Evolutionary conservation across 1,139 yeast genomes (phyloP).

Genomic region (Candida sojae): DNA sequence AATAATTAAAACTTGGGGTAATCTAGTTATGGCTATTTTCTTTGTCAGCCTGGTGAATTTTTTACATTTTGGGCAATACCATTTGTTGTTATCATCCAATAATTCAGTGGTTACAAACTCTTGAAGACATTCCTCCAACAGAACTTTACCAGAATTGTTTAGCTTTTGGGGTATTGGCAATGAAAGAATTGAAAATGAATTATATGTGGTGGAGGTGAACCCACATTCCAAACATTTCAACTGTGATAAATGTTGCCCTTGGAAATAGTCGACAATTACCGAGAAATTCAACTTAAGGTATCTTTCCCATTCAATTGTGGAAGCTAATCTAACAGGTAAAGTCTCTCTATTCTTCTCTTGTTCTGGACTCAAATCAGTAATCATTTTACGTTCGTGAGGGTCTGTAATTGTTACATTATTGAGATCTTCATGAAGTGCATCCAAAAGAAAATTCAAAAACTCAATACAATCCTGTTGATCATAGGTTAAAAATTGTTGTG

Average conservation of each 20-base stretch:
- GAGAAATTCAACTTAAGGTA: constrained; percentile 84
- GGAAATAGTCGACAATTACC: constrained; percentile 80
- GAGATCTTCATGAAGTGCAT: constrained; percentile 86
- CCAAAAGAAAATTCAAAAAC: constrained; percentile 79
- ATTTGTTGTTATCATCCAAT: constrained; percentile 79
- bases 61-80: constrained; percentile 88
- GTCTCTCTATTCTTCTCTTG: constrained; percentile 78
- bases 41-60: constrained; percentile 67
- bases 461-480: constrained; percentile 97
- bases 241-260: constrained; percentile 86
- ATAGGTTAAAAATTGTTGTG: constrained; percentile 59
- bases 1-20: constrained; percentile 71
- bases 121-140: constrained; percentile 65
- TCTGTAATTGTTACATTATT: constrained; percentile 53
- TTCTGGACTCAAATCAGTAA: constrained; percentile 57
- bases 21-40: constrained; percentile 65
- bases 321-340: constrained; percentile 79
- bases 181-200: constrained; percentile 73
- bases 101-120: constrained; percentile 69
- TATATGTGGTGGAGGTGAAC: constrained; percentile 83
- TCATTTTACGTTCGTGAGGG: constrained; percentile 39
- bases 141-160: constrained; percentile 26
- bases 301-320: constrained; percentile 94
- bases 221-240: constrained; percentile 76
- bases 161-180: constrained; percentile 64